Conservation (phyloP, 2,329 filamentous ascomycete genomes). For the Metarhizium robertsii region DNA sequence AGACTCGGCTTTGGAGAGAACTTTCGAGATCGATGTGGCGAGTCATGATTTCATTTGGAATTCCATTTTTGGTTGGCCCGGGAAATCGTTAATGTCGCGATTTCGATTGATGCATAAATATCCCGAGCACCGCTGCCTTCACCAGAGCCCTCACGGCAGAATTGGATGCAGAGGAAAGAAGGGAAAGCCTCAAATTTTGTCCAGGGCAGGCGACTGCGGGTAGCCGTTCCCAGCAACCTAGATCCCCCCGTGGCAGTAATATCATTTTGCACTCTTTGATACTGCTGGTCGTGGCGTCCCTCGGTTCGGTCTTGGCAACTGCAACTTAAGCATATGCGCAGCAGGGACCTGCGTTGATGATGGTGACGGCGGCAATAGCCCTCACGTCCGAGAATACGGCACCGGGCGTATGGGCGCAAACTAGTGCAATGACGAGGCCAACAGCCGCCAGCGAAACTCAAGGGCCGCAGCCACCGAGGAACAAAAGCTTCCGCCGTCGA, state of each 20-base stretch:
- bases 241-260: background rate
- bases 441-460: background rate
- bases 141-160: background rate
- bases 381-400: background rate
- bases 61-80: background rate
- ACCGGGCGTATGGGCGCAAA: too few species aligned
- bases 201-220: background rate
- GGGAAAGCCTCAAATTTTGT: background rate
- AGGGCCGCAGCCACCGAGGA: background rate
- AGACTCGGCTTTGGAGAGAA: background rate
- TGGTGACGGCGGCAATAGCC: background rate
- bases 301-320: conserved; percentile 3
- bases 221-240: background rate
- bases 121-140: too few species aligned
- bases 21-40: too few species aligned
- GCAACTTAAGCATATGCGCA: background rate
- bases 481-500: too few species aligned
- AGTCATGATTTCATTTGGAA: too few species aligned
- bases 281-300: conserved; percentile 2
- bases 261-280: background rate
- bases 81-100: too few species aligned
- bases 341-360: background rate
- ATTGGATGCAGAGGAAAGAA: background rate
- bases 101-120: too few species aligned
- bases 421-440: too few species aligned